Evolutionary conservation across 768 basidiomycete species (phyloP), one percentile per base, ranked within the genome.

Genomic region (Suillus hirtellus): DNA sequence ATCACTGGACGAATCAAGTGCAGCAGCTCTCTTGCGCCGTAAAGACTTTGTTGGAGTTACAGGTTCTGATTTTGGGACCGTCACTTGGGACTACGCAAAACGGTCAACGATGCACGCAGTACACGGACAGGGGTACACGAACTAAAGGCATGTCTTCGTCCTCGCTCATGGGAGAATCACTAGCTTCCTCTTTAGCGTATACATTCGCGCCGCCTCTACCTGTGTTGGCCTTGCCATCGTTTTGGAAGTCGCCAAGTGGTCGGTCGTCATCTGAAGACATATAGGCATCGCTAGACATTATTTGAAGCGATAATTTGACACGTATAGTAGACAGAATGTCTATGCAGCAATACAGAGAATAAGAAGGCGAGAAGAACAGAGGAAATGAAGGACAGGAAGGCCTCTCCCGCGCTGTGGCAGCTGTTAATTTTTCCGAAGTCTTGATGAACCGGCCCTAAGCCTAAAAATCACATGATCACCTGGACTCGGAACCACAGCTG

Each of bases 91-190:
- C 86, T 81, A 60, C 46, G 50, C 38, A 60, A 79, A 67, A 58
- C 31, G 74, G 66, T 71, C 71, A 61, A 65, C 71, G 68, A 68
- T 31, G 40, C 3, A 58, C 8, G 40, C 69, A 65, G 43, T 15
- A 54, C 21, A 35, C 31, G 24, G 31, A 34, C 27, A 44, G 56
- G 50, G 19, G 63, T 34, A 63, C 65, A 79, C 84, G 67, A 74
- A 93, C 92, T 73, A 91, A 79, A 52, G 90, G 90, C 75, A 86
- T 75, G 68, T 91, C 88, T 53, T 88, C 87, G 59, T 86, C 89
- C 63, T 90, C 89, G 66, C 88, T 89, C 83, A 88, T 83, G 31
- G 81, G 78, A 59, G 77, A 79, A 70, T 77, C 76, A 15, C 72
- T 76, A 62, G 79, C 76, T 62, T 78, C 76, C 27, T 74, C 75